phyloP scores from a whole-genome alignment of 2,329 filamentous ascomycete genomes.

The Hymenoscyphus albidus region DNA sequence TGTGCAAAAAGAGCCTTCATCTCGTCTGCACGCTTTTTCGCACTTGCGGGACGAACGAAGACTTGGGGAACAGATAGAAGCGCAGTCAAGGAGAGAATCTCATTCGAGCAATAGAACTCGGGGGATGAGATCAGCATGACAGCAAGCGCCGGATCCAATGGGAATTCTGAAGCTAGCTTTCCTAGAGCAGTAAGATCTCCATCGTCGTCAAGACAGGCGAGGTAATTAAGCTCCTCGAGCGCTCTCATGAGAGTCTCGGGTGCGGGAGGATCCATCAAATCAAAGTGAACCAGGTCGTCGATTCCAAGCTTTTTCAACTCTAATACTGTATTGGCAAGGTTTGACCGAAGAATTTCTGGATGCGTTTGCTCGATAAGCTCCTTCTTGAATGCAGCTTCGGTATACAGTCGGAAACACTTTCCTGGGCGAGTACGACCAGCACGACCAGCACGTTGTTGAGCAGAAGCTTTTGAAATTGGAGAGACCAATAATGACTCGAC shows the following conservation, averaged over 20 bases:
- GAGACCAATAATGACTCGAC: constrained; percentile 97
- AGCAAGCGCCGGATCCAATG: constrained; percentile 86
- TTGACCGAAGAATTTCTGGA: constrained; percentile 91
- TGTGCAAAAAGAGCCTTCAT: constrained; percentile 96
- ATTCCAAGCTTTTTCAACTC: constrained; percentile 97
- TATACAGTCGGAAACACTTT: constrained; percentile 97
- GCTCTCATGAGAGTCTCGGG: constrained; percentile 98
- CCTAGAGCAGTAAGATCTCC: constrained; percentile 87
- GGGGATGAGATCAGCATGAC: constrained; percentile 98
- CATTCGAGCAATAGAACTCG: constrained; percentile 98
- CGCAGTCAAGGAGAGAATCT: constrained; percentile 91
- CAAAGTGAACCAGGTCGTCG: constrained; percentile 94
- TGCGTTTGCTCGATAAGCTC: constrained; percentile 97
- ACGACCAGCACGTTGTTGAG: constrained; percentile 96
- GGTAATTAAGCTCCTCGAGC: constrained; percentile 93
- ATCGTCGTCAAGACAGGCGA: constrained; percentile 94
- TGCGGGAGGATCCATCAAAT: constrained; percentile 96
- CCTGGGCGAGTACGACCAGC: constrained; percentile 96
- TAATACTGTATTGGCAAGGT: constrained; percentile 88
- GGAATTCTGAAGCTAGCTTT: constrained; percentile 87
- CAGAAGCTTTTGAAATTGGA: constrained; percentile 95
- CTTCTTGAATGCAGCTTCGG: constrained; percentile 92
- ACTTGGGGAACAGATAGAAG: constrained; percentile 92
- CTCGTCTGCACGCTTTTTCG: constrained; percentile 88
- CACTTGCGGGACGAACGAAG: constrained; percentile 80